Percentiles rank a stretch among this genome's conserved stretches.
These are phyloP conservation scores for Oemleria cerasiformis DNA, from an alignment of 306 rosid species.

Conservation along the genomic window DNA sequence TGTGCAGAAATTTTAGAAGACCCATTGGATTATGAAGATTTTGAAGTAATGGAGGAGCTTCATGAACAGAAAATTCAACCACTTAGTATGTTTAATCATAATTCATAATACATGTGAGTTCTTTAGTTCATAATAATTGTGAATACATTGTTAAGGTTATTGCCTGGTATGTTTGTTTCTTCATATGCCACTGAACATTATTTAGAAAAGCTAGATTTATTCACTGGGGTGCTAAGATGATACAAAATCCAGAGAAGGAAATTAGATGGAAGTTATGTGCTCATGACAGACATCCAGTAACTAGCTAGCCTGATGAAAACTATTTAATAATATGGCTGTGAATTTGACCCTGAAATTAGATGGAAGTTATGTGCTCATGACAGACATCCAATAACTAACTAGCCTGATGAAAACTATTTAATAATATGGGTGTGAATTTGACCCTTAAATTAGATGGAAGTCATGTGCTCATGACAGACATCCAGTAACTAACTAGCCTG, in stretches of 20 bases:
- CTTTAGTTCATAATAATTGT: slow-evolving; percentile 20
- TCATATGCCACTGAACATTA: neutral
- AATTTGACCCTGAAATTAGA: too few relatives aligned
- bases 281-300: neutral
- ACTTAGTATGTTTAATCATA: too few relatives aligned
- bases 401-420: too few relatives aligned
- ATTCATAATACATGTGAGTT: slow-evolving; percentile 21
- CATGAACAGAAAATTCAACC: too few relatives aligned
- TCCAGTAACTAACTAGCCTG: neutral
- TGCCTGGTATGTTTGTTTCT: neutral
- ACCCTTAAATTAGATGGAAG: neutral
- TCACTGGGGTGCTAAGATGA: slow-evolving; percentile 1
- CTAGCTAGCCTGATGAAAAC: neutral
- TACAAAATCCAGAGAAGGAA: slow-evolving; percentile 7
- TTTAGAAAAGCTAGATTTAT: neutral
- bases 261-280: neutral
- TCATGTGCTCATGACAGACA: neutral
- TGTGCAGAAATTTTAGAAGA: too few relatives aligned
- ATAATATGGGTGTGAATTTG: too few relatives aligned
- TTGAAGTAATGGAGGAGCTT: too few relatives aligned
- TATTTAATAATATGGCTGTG: neutral
- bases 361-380: too few relatives aligned
- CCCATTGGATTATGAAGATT: too few relatives aligned
- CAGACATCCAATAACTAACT: too few relatives aligned
- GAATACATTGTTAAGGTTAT: neutral